Percentiles rank a stretch among this genome's conserved stretches.
These are phyloP conservation scores for Euphorbia peplus DNA, from an alignment of 345 rosid species.

Conservation along the genomic window DNA sequence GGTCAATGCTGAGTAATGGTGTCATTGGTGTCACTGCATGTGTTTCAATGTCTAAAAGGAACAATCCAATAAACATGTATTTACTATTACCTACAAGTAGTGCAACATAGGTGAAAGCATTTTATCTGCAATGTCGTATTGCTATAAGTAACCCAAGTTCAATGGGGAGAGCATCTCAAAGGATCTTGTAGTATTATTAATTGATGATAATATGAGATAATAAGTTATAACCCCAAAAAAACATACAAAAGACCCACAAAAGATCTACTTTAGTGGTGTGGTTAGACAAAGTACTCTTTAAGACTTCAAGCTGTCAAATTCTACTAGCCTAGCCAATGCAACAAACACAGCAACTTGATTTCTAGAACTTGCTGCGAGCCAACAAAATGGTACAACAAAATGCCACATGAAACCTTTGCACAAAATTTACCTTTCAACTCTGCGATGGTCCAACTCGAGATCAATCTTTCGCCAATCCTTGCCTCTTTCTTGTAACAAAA, in stretches of 20 bases:
- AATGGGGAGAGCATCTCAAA: not conserved
- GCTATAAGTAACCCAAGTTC: not conserved
- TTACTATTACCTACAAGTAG: not conserved
- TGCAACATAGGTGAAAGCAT: not conserved
- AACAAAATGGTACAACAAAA: slow-evolving; percentile 1
- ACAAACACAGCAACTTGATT: not conserved
- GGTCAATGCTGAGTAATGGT: not conserved
- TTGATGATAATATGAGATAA: not conserved
- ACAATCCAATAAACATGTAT: not conserved
- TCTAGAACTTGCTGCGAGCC: not conserved
- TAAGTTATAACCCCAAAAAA: not conserved
- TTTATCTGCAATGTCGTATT: not conserved
- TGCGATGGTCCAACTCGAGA: slow-evolving; percentile 76
- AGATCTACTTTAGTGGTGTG: not conserved
- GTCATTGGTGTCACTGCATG: not conserved
- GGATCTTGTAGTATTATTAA: not conserved
- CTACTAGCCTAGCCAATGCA: not conserved
- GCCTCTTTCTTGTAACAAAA: slow-evolving; percentile 83
- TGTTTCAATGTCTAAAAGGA: not conserved
- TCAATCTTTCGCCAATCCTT: slow-evolving; percentile 94
- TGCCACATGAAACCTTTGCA: slow-evolving; percentile 3
- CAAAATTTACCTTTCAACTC: slow-evolving; percentile 61
- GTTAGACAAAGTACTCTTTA: not conserved
- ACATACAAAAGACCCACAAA: not conserved
- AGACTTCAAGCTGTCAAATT: not conserved